Evolutionary conservation across 495 filamentous ascomycete genomes (phyloP).

Genomic region (Melanomma pulvis-pyrius): DNA sequence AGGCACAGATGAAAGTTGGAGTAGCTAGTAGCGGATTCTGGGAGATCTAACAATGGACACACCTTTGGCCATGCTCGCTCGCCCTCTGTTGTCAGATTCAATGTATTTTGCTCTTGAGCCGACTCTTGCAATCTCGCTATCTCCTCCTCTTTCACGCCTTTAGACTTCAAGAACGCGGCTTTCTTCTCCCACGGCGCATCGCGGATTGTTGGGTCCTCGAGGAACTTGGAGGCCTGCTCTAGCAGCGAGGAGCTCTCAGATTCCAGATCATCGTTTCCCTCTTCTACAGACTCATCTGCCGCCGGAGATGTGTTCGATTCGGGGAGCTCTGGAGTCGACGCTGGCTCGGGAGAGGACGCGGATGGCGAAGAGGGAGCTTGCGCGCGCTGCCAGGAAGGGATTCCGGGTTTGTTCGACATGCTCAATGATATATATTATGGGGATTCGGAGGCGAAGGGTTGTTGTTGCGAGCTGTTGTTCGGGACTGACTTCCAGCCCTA

Average conservation of each 20-base stretch:
- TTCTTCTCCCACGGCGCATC: conserved; percentile 72
- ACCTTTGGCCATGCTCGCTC: conserved; percentile 31
- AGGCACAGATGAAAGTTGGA: no score
- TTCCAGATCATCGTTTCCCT: conserved; percentile 16
- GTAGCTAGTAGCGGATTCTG: neutral
- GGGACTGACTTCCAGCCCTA: no score
- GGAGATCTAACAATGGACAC: neutral
- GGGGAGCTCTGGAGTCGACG: neutral
- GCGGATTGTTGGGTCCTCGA: conserved; percentile 76
- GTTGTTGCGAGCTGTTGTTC: neutral
- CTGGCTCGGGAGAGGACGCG: neutral
- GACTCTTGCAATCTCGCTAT: conserved; percentile 65
- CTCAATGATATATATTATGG: no score
- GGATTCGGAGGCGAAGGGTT: no score
- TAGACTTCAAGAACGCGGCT: conserved; percentile 74
- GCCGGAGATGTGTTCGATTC: conserved; percentile 2
- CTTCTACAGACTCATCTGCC: neutral
- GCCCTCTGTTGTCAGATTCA: conserved; percentile 14
- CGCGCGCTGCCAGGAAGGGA: conserved; percentile 33
- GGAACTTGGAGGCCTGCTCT: conserved; percentile 74
- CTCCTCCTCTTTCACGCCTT: conserved; percentile 70
- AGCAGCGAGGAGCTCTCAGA: conserved; percentile 49
- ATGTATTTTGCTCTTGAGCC: conserved; percentile 13
- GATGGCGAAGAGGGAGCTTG: conserved; percentile 14
- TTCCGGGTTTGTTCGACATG: conserved; percentile 49